Evolutionary conservation across 23 red algal genomes (phyloP), one percentile per base, ranked within the genome.

Genomic region (Gracilaria domingensis): DNA sequence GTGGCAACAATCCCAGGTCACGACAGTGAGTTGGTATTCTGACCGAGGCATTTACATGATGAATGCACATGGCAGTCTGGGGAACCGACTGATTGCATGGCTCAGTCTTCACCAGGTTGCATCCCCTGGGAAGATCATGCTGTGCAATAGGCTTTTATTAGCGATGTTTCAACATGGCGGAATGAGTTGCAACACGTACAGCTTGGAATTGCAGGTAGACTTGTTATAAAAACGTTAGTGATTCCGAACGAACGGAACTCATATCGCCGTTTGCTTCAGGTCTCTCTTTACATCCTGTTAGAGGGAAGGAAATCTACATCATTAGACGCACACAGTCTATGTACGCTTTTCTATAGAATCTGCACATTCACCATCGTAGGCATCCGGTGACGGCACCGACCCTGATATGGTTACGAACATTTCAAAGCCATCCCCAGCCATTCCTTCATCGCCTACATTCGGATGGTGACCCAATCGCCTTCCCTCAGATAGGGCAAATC

Each of bases 301-400:
- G 30, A 5, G 14, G 25, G 17, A 71, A 71, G 14, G 30, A 35
- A 6, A 25, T 45, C 42, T 45, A 11, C 11, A 36, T 39, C 35
- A 24, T 1, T 71, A 34, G 4, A 36, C 25, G 30, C 66, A 12
- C 14, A 29, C 5, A 16, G 3, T 8, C 3, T 5, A 39, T 18
- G 14, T 8, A 9, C 30, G 25, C 25, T 35, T 39, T 16, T 3
- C n/a, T 20, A 75, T 12, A 44, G 18, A 44, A 45, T 1, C n/a
- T 32, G 9, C 2, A 12, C 17, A 40, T 47, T 35, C 4, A 75
- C 69, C 69, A 45, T 40, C 37, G 8, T 70, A 85, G 39, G 64
- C 81, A 67, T 85, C 59, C 60, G 81, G 81, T 30, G 38, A 85
- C 64, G 60, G 50, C 81, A 85, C 59, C 59, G 60, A 85, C 59